phyloP scores from a whole-genome alignment of 805 yeast species.

The Barnettozyma sucrosica region DNA sequence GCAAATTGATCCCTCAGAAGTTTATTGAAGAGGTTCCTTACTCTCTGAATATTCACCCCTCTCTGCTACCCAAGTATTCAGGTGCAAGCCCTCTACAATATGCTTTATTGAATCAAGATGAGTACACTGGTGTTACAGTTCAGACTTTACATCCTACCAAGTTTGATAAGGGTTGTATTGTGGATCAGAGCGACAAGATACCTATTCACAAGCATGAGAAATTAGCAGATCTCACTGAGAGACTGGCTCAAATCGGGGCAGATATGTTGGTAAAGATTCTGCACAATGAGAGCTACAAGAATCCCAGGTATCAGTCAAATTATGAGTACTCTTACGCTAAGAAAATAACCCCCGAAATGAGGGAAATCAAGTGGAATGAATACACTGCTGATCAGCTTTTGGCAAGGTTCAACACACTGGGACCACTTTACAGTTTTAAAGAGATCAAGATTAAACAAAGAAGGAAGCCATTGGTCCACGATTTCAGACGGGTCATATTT shows the following conservation, averaged over 20 bases:
- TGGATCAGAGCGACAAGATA: conserved; percentile 49
- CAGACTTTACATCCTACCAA: conserved; percentile 86
- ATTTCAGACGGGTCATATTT: conserved; percentile 43
- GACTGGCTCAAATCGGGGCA: conserved; percentile 60
- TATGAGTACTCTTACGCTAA: conserved; percentile 49
- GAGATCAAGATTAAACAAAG: conserved; percentile 32
- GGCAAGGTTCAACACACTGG: conserved; percentile 46
- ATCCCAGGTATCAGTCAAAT: conserved; percentile 18
- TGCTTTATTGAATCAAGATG: conserved; percentile 61
- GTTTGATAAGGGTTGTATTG: conserved; percentile 74
- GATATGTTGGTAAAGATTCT: conserved; percentile 45
- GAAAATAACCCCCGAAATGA: conserved; percentile 41
- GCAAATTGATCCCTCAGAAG: conserved; percentile 64
- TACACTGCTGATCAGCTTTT: conserved; percentile 32
- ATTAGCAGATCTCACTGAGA: conserved; percentile 37
- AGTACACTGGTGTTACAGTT: conserved; percentile 72
- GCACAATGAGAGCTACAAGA: conserved; percentile 24
- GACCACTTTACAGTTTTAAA: conserved; percentile 46
- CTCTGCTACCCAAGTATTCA: conserved; percentile 70
- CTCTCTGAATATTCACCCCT: conserved; percentile 91
- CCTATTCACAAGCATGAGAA: conserved; percentile 40
- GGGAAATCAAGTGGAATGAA: conserved; percentile 43
- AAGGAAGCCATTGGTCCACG: conserved; percentile 23
- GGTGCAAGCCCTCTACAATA: conserved; percentile 91
- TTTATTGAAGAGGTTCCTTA: conserved; percentile 43